Base-by-base conservation (phyloP, 495 filamentous ascomycete genomes). In the Trichoderma orchidacearum region DNA sequence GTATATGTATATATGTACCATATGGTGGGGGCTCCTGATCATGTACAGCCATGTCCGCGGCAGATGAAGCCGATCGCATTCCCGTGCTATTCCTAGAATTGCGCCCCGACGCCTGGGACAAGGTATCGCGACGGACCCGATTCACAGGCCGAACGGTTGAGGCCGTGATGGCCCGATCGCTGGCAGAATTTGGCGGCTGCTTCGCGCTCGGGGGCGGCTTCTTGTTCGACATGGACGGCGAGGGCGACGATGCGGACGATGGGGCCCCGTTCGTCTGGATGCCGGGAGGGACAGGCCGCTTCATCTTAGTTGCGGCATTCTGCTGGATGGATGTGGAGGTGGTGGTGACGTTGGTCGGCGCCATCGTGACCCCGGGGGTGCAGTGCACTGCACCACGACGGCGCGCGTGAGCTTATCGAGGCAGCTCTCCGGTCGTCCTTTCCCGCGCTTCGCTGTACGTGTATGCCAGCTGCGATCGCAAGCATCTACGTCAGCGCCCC, bases 211-310 rank as follows among this genome's bases (percentile, higher is more conserved):
- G 68, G 0, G 77, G 78, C 35, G 82, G 78, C 56, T 80, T 80
- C 67, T 85, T 85, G 2, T 81, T 75, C 12, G 83, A 73, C 59
- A 82, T 72, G 25, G 81, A 81, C 34, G 86, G 85, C 4, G 86
- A 88, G 9, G 84, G 78, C 1, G 84, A 85, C 1, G 81, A 76
- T 28, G 77, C 76, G n/a, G 80, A 79, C 54, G 81, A 70, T 59
- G 76, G 78, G 58, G 81, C 77, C 36, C 82, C 84, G 70, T 87
- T 89, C 62, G 82, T 77, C 63, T 86, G 84, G 52, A 82, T 74
- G 41, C 82, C 79, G 52, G 84, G 83, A 55, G 83, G 83, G 58
- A 82, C 75, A 58, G 85, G 85, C 30, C 85, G 85, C 69, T 89
- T 89, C 62, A 85, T 81, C 68, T 89, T 89, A 62, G 77, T 77